These are phyloP conservation scores for Agrostemma githago DNA, from an alignment of 148 eudicot species.

Conservation along the genomic window DNA sequence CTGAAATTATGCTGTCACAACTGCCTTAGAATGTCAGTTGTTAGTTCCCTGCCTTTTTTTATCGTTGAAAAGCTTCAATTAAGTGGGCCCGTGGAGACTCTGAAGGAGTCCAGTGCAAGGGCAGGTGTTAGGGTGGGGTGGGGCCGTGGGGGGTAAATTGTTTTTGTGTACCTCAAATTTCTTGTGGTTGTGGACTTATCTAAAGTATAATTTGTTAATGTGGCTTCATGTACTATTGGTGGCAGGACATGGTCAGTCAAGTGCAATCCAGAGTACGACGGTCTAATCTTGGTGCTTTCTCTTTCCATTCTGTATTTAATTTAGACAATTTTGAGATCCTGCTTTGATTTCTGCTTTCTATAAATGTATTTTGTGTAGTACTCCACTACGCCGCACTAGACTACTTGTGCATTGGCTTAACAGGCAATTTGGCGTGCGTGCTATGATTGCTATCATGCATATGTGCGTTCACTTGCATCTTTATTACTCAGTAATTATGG, in stretches of 20 bases:
- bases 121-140: neutral
- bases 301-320: constrained; percentile 31
- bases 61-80: neutral
- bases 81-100: neutral
- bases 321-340: neutral
- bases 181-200: constrained; percentile 6
- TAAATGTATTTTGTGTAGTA: neutral
- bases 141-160: neutral
- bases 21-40: neutral
- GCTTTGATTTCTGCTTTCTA: neutral
- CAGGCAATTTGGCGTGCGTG: neutral
- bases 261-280: constrained; percentile 86
- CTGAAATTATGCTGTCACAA: constrained; percentile 5
- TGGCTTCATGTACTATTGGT: constrained; percentile 24
- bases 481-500: neutral
- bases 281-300: constrained; percentile 70
- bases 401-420: neutral
- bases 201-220: constrained; percentile 14
- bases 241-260: constrained; percentile 92
- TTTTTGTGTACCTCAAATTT: constrained; percentile 12
- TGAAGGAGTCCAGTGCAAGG: neutral
- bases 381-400: neutral
- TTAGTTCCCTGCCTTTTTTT: neutral
- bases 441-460: neutral
- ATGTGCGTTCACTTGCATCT: neutral